Conservation (phyloP, 2,329 filamentous ascomycete species). For the Metarhizium album region DNA sequence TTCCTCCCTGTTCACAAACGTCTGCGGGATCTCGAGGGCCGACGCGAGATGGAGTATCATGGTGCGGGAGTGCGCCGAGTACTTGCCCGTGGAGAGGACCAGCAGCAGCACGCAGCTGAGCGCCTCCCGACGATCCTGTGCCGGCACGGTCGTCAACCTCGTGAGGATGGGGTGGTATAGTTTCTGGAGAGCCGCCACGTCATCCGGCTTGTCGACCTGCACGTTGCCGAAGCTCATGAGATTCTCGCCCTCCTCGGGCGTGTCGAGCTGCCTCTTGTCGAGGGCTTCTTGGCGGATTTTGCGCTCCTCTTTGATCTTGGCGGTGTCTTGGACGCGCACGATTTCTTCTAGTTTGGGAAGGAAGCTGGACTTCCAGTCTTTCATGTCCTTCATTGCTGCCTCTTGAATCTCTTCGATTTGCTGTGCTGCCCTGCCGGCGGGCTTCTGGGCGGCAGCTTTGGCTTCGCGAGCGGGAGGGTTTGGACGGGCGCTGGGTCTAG, state of each 20-base stretch:
- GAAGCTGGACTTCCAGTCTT: slow-evolving; percentile 66
- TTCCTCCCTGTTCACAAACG: slow-evolving; percentile 57
- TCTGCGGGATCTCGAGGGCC: slow-evolving; percentile 51
- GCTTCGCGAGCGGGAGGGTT: slow-evolving; percentile 7
- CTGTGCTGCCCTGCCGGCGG: slow-evolving; percentile 12
- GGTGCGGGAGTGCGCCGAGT: slow-evolving; percentile 62
- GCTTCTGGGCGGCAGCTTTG: neutral
- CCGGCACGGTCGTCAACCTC: slow-evolving; percentile 44
- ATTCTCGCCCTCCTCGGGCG: slow-evolving; percentile 25
- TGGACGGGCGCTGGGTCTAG: slow-evolving; percentile 6
- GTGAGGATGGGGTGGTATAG: slow-evolving; percentile 44
- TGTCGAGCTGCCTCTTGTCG: slow-evolving; percentile 24
- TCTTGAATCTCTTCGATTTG: slow-evolving; percentile 26
- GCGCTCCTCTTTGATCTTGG: slow-evolving; percentile 35
- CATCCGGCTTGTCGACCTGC: slow-evolving; percentile 23
- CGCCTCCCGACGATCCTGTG: slow-evolving; percentile 49
- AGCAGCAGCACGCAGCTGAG: slow-evolving; percentile 62
- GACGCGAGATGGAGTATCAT: slow-evolving; percentile 59
- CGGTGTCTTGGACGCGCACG: slow-evolving; percentile 38
- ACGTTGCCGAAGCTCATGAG: slow-evolving; percentile 30
- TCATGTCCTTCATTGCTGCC: slow-evolving; percentile 57
- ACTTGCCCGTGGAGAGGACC: slow-evolving; percentile 61
- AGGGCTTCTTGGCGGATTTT: slow-evolving; percentile 33
- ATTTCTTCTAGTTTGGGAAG: slow-evolving; percentile 62
- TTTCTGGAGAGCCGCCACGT: slow-evolving; percentile 34